Conservation (phyloP, 208 protist species). For the Spongospora subterranea region DNA sequence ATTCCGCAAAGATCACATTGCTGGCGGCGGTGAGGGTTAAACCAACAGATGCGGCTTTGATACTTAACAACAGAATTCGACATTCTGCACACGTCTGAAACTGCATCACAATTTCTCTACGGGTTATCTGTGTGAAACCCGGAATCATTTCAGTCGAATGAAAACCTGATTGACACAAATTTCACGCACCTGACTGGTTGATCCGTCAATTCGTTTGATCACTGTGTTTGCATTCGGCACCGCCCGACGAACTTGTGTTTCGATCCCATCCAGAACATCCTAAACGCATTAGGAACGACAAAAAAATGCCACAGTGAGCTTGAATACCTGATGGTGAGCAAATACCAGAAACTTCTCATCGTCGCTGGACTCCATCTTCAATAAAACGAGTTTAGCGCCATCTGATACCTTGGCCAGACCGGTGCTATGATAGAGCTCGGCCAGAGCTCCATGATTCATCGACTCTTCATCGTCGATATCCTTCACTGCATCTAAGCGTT, state of each 20-base stretch:
- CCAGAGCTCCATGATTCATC: not conserved
- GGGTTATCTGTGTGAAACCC: not conserved
- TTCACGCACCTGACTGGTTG: not conserved
- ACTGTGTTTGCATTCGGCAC: not conserved
- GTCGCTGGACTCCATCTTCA: constrained; percentile 10
- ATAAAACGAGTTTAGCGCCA: not conserved
- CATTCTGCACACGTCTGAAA: not conserved
- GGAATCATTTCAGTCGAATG: not conserved
- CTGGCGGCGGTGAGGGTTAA: constrained; percentile 71
- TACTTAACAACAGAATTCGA: constrained; percentile 8
- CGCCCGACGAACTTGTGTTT: not conserved
- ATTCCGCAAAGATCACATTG: constrained; percentile 74
- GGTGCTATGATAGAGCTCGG: constrained; percentile 42
- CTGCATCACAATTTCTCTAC: not conserved
- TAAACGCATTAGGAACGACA: not conserved
- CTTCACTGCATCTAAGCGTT: not conserved
- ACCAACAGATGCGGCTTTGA: constrained; percentile 68
- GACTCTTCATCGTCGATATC: not conserved
- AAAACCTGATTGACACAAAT: not conserved
- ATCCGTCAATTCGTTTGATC: not conserved
- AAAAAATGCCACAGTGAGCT: constrained; percentile 24
- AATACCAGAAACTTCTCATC: constrained; percentile 70
- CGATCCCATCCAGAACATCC: not conserved
- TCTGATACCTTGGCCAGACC: constrained; percentile 58
- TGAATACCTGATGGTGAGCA: constrained; percentile 66